Base-by-base conservation (phyloP, 306 rosid species). In the Nissolia schottii region DNA sequence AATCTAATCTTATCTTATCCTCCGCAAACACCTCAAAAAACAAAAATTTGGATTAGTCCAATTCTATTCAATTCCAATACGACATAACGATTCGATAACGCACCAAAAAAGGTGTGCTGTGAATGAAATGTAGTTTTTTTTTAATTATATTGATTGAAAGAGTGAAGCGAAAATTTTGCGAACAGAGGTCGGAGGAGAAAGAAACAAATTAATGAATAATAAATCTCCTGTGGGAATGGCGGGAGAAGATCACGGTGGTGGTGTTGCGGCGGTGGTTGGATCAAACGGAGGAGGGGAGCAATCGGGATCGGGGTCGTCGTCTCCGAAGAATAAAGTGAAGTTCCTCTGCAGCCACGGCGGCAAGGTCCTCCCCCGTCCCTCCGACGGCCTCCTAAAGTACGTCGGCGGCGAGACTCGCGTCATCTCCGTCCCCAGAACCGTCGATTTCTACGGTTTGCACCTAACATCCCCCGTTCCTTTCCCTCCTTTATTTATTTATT, bases 371-470 rank as follows among this genome's bases (percentile, higher is more conserved):
- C 97, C 92, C 0, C 74, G 96, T 13, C 87, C 91, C 15, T 11
- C 82, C 48, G 98, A 94, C 5, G 90, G 95, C 6, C 38, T 59
- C 14, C 96, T 94, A 38, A 86, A 88, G 69, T 94, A 94, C 19
- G 91, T 89, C 0, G 98, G 98, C 19, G 98, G 98, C 4, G 97
- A 91, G 76, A 89, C 95, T 3, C 96, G 98, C 4, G 90, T 94
- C 72, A 51, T 94, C 2, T 77, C 91, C 5, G 53, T 87, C 27
- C 82, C 84, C 2, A 89, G 83, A 4, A 83, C 85, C 62, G 62
- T 82, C 34, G 80, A 73, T n/a, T 85, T 86, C 69, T 64, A 85
- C 18, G 97, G 98, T 90, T n/a, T n/a, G n/a, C n/a, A n/a, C n/a
- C n/a, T n/a, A n/a, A n/a, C n/a, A n/a, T n/a, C n/a, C n/a, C n/a